These are phyloP conservation scores for Mycena epipterygia DNA, from an alignment of 768 basidiomycete genomes.

Conservation along the genomic window DNA sequence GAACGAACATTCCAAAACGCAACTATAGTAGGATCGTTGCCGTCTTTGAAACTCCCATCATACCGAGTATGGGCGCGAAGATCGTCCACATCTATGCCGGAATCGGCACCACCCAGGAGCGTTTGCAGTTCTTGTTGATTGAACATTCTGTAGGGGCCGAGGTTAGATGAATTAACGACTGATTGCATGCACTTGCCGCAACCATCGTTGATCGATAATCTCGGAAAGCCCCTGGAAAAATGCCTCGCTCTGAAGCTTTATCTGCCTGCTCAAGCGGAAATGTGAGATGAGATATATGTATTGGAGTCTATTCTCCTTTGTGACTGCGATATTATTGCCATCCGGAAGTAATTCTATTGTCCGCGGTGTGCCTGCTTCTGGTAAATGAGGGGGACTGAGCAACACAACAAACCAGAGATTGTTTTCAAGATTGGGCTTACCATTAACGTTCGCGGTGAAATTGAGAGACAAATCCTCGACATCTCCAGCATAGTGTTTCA, in stretches of 20 bases:
- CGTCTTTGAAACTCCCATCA: constrained; percentile 80
- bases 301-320: constrained; percentile 87
- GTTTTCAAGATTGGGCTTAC: constrained; percentile 49
- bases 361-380: constrained; percentile 85
- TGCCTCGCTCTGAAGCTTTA: constrained; percentile 82
- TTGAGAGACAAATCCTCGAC: constrained; percentile 90
- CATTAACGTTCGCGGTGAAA: constrained; percentile 89
- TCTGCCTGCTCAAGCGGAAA: constrained; percentile 90
- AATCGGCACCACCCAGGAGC: constrained; percentile 87
- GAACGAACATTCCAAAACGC: constrained; percentile 85
- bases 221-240: constrained; percentile 94
- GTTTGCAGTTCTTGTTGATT: constrained; percentile 96
- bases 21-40: constrained; percentile 72
- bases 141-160: constrained; percentile 81
- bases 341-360: constrained; percentile 83
- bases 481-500: constrained; percentile 91
- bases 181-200: constrained; percentile 59
- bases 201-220: constrained; percentile 92
- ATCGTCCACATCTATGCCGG: constrained; percentile 88
- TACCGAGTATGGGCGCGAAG: constrained; percentile 81
- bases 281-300: constrained; percentile 93
- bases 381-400: background rate
- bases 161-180: background rate
- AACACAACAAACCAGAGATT: background rate
- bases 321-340: constrained; percentile 86